Evolutionary conservation across 2,329 filamentous ascomycete species (phyloP).

Genomic region (Penicillium decumbens): DNA sequence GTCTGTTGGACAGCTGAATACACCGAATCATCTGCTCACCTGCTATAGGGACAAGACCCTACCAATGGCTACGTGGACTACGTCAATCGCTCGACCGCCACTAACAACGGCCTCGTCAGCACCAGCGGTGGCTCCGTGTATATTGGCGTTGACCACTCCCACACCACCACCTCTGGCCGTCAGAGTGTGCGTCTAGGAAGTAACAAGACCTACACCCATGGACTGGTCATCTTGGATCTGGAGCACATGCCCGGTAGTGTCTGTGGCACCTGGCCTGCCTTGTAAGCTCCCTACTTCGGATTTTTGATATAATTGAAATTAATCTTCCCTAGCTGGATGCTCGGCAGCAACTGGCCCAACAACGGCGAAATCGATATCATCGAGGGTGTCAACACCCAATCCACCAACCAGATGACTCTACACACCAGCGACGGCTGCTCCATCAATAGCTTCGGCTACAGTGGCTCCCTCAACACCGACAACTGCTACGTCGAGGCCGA

Average conservation of each 20-base stretch:
- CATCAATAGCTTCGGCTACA: constrained; percentile 49
- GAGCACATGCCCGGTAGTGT: constrained; percentile 66
- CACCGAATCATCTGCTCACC: background rate
- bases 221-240: constrained; percentile 67
- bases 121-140: constrained; percentile 55
- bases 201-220: constrained; percentile 59
- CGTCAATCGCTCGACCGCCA: constrained; percentile 56
- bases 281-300: constrained; percentile 26
- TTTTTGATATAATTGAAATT: no score
- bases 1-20: constrained; percentile 9
- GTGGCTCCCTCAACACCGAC: constrained; percentile 45
- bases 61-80: constrained; percentile 73
- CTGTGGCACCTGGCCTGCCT: constrained; percentile 69
- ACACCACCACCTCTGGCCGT: constrained; percentile 57
- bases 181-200: constrained; percentile 67
- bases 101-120: constrained; percentile 55
- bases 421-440: constrained; percentile 61
- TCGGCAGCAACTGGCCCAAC: constrained; percentile 66
- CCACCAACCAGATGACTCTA: constrained; percentile 60
- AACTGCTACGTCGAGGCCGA: constrained; percentile 55
- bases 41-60: constrained; percentile 53
- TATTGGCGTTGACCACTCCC: constrained; percentile 64
- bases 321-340: constrained; percentile 39
- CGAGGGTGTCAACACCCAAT: constrained; percentile 66
- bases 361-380: constrained; percentile 75